phyloP scores from a whole-genome alignment of 2,329 filamentous ascomycete genomes.

The Colletotrichum siamense region DNA sequence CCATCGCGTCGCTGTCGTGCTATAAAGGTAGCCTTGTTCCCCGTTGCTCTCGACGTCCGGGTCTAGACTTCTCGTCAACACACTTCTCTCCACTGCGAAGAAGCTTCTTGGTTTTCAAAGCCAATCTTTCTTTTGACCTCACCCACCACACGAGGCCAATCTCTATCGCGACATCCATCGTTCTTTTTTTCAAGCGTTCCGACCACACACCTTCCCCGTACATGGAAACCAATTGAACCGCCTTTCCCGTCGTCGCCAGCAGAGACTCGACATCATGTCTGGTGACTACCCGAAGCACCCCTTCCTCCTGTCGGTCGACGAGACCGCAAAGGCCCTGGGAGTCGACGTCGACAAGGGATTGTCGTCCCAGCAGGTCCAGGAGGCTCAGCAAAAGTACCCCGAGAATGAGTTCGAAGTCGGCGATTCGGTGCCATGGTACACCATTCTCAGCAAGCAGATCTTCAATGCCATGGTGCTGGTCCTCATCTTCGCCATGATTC shows the following conservation, averaged over 20 bases:
- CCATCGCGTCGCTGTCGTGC: background rate
- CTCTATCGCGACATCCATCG: background rate
- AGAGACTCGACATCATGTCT: conserved; percentile 40
- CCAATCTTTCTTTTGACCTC: conserved; percentile 10
- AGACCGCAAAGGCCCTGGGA: conserved; percentile 66
- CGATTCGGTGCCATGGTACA: conserved; percentile 71
- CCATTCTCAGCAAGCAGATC: conserved; percentile 74
- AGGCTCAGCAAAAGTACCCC: conserved; percentile 65
- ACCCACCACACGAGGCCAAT: background rate
- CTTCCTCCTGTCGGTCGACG: conserved; percentile 64
- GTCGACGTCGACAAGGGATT: conserved; percentile 74
- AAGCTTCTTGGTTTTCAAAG: conserved; percentile 1
- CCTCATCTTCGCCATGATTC: conserved; percentile 77
- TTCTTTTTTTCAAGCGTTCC: background rate
- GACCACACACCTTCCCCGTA: background rate
- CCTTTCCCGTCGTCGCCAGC: conserved; percentile 1
- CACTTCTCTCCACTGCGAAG: conserved; percentile 1
- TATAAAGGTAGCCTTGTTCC: conserved; percentile 22
- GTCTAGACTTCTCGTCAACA: conserved; percentile 3
- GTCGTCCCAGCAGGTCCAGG: conserved; percentile 61
- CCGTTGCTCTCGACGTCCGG: background rate
- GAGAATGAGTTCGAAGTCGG: conserved; percentile 75
- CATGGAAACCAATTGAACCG: conserved; percentile 1
- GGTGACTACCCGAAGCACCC: conserved; percentile 59
- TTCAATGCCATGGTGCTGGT: conserved; percentile 83